Base-by-base conservation (phyloP, 768 basidiomycete genomes). In the Filobasidium floriforme region DNA sequence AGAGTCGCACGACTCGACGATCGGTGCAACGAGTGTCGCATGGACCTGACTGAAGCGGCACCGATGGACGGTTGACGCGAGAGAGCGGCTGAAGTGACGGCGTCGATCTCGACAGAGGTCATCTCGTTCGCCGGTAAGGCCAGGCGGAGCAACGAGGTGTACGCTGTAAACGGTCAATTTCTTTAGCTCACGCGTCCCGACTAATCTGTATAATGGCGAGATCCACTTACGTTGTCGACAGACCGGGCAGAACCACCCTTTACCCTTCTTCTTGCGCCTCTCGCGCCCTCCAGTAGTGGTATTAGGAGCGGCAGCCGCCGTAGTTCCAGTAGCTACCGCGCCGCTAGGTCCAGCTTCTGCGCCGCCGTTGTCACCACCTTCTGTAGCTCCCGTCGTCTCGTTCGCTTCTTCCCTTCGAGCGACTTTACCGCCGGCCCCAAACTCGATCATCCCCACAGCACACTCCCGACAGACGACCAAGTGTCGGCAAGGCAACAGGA, bases 221-320 rank as follows among this genome's bases (percentile, higher is more conserved):
- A 14, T 52, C 15, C 6, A 83, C 89, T 78, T 75, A 92, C 90
- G 91, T 83, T 92, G 92, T 70, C 92, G 85, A 78, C 92, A 94
- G 59, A 97, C 90, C 32, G 92, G 92, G 76, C 92, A 97, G 83
- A 89, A 90, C 92, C 92, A 97, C 6, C 92, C 92, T 79, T 97
- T 97, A 0, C 90, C 89, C 81, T 90, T 93, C 71, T 91, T 83
- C 82, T 92, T 93, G 75, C 92, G 82, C 68, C 80, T 74, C 62
- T 90, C 83, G 5, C 83, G 78, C 3, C 46, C 46, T 14, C 46
- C 46, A 14, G 74, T 66, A 15, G 63, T 66, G 55, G 55, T 70
- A 41, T 62, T 68, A 41, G 55, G 69, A 52, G 75, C 63, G 1
- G 72, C 66, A 22, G 69, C 71, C 12, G 71, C 67, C 22, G 54